phyloP scores from a whole-genome alignment of 2,329 filamentous ascomycete genomes.

The Penicillium verrucosum region DNA sequence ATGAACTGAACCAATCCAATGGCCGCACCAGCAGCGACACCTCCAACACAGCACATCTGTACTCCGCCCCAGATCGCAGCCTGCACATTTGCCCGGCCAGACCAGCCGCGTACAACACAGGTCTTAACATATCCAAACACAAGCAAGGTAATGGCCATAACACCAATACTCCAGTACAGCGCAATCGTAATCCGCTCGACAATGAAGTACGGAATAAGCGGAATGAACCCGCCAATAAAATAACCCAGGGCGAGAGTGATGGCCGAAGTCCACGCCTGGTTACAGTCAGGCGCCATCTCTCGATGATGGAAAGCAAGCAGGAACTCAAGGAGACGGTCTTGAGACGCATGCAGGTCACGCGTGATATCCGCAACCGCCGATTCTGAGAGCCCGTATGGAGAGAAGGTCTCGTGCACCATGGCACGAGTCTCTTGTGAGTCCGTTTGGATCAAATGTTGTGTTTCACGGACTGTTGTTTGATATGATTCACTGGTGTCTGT shows the following conservation, averaged over 20 bases:
- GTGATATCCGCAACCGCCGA: constrained; percentile 37
- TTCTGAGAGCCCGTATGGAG: constrained; percentile 40
- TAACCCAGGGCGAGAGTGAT: constrained; percentile 67
- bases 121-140: constrained; percentile 46
- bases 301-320: constrained; percentile 50
- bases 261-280: constrained; percentile 53
- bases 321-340: constrained; percentile 45
- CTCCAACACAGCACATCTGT: constrained; percentile 64
- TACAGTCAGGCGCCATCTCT: constrained; percentile 44
- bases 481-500: constrained; percentile 41
- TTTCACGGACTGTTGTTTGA: constrained; percentile 45
- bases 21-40: constrained; percentile 63
- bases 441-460: constrained; percentile 39
- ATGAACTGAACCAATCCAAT: constrained; percentile 61
- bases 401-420: constrained; percentile 44
- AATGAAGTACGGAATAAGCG: constrained; percentile 67
- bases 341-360: constrained; percentile 36
- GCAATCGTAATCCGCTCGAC: constrained; percentile 46
- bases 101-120: constrained; percentile 46
- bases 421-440: constrained; percentile 37
- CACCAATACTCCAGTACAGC: constrained; percentile 48
- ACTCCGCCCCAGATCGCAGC: constrained; percentile 59
- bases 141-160: constrained; percentile 43
- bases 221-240: constrained; percentile 68
- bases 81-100: constrained; percentile 45